Evolutionary conservation across 2,329 filamentous ascomycete genomes (phyloP), one percentile per base, ranked within the genome.

Genomic region (Fusarium continuum): DNA sequence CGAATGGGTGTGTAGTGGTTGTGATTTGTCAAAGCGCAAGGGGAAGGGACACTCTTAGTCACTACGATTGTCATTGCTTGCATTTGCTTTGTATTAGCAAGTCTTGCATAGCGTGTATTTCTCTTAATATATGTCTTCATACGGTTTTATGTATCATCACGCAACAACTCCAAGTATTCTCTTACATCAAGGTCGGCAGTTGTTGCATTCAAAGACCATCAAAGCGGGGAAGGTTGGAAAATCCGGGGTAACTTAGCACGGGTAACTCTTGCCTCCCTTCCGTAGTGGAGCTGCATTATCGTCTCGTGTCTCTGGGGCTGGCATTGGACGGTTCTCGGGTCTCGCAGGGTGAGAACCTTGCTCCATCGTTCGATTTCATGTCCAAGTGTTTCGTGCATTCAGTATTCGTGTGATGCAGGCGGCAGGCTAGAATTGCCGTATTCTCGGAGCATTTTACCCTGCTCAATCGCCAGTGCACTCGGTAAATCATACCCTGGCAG

Each of bases 231-330:
- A 60, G 14, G 31, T 14, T 20, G 19, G 65, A 71, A 71, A 71
- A 71, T 71, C 69, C 64, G 69, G 69, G 69, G 69, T 70, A 71
- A 60, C 26, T 59, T 61, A 69, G 62, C 55, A 52, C 62, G 61
- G 62, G 56, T 50, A 63, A 59, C 54, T 32, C 51, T 54, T 63
- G 51, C 64, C 50, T 56, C 26, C 59, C 65, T 65, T 55, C 40
- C 39, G 49, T 52, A 23, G 68, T 69, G 68, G 68, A 67, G 65
- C 50, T 57, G 52, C 23, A 22, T 57, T 40, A 22, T 29, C 35
- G 25, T 49, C 44, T 32, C 40, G 17, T 31, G 25, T 46, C 61
- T 41, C 51, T 31, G 31, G n/a, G 4, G 17, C 31, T 41, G 54
- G 41, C 32, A 58, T 51, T 58, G 38, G 38, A 38, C 39, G 29